Evolutionary conservation across 2,329 filamentous ascomycete species (phyloP).

Genomic region (Colletotrichum simmondsii): DNA sequence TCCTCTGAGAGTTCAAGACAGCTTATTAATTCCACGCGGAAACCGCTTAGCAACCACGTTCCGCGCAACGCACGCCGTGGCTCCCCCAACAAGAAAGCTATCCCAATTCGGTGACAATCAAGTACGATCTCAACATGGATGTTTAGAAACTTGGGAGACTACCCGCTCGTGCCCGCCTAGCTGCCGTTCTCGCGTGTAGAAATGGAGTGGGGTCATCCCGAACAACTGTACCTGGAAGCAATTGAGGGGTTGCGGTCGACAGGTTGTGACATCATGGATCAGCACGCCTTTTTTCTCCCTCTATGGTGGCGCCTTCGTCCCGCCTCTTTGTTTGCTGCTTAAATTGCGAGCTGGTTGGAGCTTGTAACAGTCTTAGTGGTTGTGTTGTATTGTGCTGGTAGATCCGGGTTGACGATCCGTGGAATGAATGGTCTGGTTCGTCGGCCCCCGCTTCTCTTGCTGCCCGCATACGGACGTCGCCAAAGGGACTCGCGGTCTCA

Average conservation of each 20-base stretch:
- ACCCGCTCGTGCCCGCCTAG: neutral
- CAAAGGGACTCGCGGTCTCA: neutral
- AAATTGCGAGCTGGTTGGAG: neutral
- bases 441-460: too few species aligned
- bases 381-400: neutral
- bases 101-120: neutral
- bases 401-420: conserved; percentile 11
- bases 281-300: conserved; percentile 11
- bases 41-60: neutral
- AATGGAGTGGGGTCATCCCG: neutral
- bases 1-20: neutral
- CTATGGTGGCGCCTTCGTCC: neutral
- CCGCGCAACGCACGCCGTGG: neutral
- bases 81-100: neutral
- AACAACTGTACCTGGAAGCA: neutral
- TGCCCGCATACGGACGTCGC: neutral
- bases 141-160: neutral
- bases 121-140: neutral
- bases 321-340: neutral
- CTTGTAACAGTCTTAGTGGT: neutral
- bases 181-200: neutral
- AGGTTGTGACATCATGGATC: conserved; percentile 23
- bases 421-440: neutral
- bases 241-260: conserved; percentile 5
- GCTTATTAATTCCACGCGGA: conserved; percentile 20